Evolutionary conservation across 1,284 basidiomycete genomes (phyloP).

Genomic region (Thecaphora thlaspeos): DNA sequence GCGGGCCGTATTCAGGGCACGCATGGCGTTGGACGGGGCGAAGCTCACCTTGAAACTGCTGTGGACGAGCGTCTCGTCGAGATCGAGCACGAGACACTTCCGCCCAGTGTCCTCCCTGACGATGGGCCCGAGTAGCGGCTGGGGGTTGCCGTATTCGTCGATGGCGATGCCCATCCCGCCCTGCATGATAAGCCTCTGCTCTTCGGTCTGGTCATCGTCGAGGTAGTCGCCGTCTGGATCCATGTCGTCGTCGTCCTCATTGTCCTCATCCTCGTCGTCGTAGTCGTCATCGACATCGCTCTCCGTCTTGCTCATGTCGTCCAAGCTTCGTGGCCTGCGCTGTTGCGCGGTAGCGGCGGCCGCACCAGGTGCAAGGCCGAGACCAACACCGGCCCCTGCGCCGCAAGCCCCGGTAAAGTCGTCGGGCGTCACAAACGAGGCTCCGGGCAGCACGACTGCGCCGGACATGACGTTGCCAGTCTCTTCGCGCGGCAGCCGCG

Average conservation of each 20-base stretch:
- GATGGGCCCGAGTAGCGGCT: constrained; percentile 77
- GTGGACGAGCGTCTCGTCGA: constrained; percentile 94
- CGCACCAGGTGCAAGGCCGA: constrained; percentile 56
- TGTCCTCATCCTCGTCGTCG: constrained; percentile 24
- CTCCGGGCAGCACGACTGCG: constrained; percentile 71
- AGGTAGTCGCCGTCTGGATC: constrained; percentile 60
- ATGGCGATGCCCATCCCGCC: constrained; percentile 80
- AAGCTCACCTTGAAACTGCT: constrained; percentile 59
- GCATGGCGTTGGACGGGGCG: no score
- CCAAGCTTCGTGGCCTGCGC: constrained; percentile 7
- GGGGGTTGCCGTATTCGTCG: constrained; percentile 79
- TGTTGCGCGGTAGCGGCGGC: constrained; percentile 51
- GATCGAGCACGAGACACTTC: constrained; percentile 86
- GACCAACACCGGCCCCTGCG: constrained; percentile 21
- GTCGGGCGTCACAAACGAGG: constrained; percentile 61
- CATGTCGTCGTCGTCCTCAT: constrained; percentile 57
- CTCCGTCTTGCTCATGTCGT: constrained; percentile 1
- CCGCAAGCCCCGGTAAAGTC: constrained; percentile 9
- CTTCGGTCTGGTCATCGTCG: constrained; percentile 69
- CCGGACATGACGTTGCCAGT: constrained; percentile 70
- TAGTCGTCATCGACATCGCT: constrained; percentile 4
- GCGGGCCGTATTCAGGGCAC: no score
- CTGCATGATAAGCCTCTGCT: constrained; percentile 73
- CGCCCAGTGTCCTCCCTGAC: constrained; percentile 72
- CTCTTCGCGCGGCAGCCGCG: constrained; percentile 60